Evolutionary conservation across 176 grass and related monocot genomes (phyloP).

Genomic region (Tuctoria greenei): DNA sequence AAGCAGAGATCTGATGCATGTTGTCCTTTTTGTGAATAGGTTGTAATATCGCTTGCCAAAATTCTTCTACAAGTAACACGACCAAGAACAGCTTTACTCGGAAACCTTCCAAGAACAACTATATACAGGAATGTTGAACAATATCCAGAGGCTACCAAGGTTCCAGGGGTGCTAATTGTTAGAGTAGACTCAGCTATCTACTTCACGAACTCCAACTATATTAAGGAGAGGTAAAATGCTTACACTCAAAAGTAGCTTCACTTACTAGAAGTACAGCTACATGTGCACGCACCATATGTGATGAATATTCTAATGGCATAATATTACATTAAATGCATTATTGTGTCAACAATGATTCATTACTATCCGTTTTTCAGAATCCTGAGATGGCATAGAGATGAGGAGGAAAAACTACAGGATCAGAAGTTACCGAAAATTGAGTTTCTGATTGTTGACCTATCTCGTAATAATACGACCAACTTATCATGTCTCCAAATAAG

Average conservation of each 20-base stretch:
- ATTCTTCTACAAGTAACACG: conserved; percentile 92
- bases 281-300: background rate
- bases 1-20: background rate
- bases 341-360: background rate
- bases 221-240: conserved; percentile 47
- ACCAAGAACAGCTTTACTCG: conserved; percentile 75
- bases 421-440: conserved; percentile 43
- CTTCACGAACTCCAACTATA: conserved; percentile 81
- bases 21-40: conserved; percentile 43
- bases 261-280: conserved; percentile 27
- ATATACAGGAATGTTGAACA: conserved; percentile 83
- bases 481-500: too few relatives aligned
- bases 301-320: background rate
- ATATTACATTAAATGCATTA: background rate
- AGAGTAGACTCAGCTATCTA: conserved; percentile 92
- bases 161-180: conserved; percentile 65
- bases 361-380: conserved; percentile 57
- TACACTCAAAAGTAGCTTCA: conserved; percentile 46
- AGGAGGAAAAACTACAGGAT: conserved; percentile 55
- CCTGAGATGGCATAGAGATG: conserved; percentile 79
- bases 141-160: conserved; percentile 63
- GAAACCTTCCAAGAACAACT: conserved; percentile 70
- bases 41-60: conserved; percentile 73
- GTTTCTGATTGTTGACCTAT: conserved; percentile 73
- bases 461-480: conserved; percentile 55